Base-by-base conservation (phyloP, 1,139 yeast species). In the Diutina sp. region DNA sequence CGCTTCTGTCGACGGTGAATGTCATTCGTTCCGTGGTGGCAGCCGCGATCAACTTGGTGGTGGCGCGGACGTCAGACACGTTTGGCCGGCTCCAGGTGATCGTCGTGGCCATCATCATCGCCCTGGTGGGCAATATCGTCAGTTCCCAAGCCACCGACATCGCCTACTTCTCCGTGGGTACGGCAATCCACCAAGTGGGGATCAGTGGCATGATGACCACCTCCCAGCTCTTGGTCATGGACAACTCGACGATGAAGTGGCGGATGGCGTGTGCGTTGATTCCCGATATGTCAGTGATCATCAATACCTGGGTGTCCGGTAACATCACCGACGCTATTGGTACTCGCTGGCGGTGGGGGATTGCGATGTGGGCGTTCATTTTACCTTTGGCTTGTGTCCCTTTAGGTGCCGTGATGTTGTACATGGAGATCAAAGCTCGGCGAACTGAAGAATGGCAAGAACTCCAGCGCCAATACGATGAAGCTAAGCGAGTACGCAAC, bases 271-370 rank as follows among this genome's bases (percentile, higher is more conserved):
- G 76, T 60, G 78, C 85, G 41, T 80, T 84, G 61, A 71, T 83
- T 38, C 90, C 90, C 21, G 82, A 88, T 5, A 72, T 81, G 62
- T 93, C 93, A 2, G 83, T 78, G 62, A 80, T 87, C 61, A 84
- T 87, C 67, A 87, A 85, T 66, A 84, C 93, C 18, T 87, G 93
- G 93, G 76, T 85, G 56, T 70, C 84, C 29, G 91, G 90, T 65
- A 73, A 83, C 61, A 71, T 86, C 55, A 71, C 80, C 30, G 56
- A 58, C 14, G 62, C 63, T n/a, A 48, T 61, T 2, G 44, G 56
- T 7, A 60, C 58, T 57, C 55, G 59, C 44, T 71, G 95, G 95
- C 76, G 80, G 46, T 86, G 85, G 82, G 84, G 85, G 63, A 58
- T 8, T 9, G 61, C 65, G 5, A 56, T 58, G 69, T 66, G 50